phyloP scores from a whole-genome alignment of 139 green algal species.

The Coccomyxa sp. region DNA sequence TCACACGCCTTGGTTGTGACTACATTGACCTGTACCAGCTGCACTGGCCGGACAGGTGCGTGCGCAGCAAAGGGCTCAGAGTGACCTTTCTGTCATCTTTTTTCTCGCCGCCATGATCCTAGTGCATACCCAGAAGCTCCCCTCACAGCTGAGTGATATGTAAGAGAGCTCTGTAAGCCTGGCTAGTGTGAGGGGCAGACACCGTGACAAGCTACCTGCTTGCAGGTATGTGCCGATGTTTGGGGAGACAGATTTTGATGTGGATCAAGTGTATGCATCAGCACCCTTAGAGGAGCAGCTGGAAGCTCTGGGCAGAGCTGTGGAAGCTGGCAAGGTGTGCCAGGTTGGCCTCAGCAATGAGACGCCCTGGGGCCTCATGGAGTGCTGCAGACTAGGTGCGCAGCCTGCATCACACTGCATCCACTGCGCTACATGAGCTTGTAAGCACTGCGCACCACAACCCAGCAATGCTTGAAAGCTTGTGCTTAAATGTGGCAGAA shows the following conservation, averaged over 20 bases:
- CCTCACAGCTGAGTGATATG: background rate
- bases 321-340: conserved; percentile 60
- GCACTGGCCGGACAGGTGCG: conserved; percentile 86
- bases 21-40: conserved; percentile 91
- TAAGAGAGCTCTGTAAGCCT: background rate
- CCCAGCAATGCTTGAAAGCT: background rate
- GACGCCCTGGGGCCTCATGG: conserved; percentile 76
- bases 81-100: background rate
- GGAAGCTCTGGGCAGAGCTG: conserved; percentile 47
- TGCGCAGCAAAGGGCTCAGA: background rate
- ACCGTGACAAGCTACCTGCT: background rate
- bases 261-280: conserved; percentile 29
- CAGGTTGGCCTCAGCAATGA: conserved; percentile 86
- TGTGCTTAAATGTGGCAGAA: too few species aligned
- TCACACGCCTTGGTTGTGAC: conserved; percentile 74
- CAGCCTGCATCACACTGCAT: background rate
- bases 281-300: conserved; percentile 76
- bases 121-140: background rate
- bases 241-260: conserved; percentile 80
- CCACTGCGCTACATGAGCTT: background rate
- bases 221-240: conserved; percentile 96
- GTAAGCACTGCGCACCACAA: background rate
- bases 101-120: background rate
- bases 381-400: conserved; percentile 27
- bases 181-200: background rate